Evolutionary conservation across 768 basidiomycete species (phyloP).

Genomic region (Rhodotorula babjevae): DNA sequence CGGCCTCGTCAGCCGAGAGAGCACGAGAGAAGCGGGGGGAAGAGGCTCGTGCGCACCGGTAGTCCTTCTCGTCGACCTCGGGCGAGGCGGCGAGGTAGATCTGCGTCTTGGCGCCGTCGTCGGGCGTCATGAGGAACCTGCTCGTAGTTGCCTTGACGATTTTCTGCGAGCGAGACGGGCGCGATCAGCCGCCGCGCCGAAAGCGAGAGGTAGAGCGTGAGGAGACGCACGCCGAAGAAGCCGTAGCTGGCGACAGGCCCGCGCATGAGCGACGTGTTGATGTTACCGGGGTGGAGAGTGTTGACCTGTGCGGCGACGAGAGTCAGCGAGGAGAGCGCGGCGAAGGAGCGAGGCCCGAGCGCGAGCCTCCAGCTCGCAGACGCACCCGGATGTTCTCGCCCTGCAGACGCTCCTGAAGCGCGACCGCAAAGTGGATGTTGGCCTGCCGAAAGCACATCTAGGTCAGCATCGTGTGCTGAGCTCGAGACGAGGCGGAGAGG

Average conservation of each 20-base stretch:
- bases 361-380: no score
- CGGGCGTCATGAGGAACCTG: constrained; percentile 37
- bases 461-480: not conserved
- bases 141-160: not conserved
- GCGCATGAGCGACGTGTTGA: constrained; percentile 20
- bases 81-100: constrained; percentile 40
- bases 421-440: constrained; percentile 26
- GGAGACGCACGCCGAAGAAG: not conserved
- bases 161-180: not conserved
- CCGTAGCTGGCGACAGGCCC: constrained; percentile 9
- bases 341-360: no score
- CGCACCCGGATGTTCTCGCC: constrained; percentile 25
- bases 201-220: not conserved
- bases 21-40: no score
- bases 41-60: constrained; percentile 26
- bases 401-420: constrained; percentile 18
- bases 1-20: not conserved
- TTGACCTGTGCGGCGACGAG: constrained; percentile 1
- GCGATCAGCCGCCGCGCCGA: not conserved
- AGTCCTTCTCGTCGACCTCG: constrained; percentile 34
- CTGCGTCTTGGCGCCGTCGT: constrained; percentile 41
- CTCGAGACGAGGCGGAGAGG: not conserved
- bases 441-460: not conserved
- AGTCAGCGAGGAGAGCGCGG: not conserved
- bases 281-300: constrained; percentile 15